Evolutionary conservation across 257 asterid species (phyloP).

Genomic region (Fraxinus pennsylvanica): DNA sequence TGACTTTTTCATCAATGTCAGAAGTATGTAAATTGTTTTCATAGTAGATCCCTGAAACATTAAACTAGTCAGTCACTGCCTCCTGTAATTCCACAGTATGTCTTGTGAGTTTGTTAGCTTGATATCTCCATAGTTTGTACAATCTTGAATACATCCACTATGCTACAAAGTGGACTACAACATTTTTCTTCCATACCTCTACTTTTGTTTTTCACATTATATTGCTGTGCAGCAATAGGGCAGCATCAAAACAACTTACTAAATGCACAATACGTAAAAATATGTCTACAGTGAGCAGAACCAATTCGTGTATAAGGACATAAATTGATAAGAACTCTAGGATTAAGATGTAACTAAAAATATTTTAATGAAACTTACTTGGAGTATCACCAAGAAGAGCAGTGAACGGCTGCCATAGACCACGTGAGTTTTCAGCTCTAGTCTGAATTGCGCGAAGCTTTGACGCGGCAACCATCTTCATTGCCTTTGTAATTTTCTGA

Average conservation of each 20-base stretch:
- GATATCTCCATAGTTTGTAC: neutral
- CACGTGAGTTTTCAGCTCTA: conserved; percentile 89
- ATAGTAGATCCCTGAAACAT: neutral
- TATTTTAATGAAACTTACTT: conserved; percentile 47
- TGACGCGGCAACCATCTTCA: conserved; percentile 99
- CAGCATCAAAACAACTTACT: neutral
- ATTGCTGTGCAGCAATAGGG: neutral
- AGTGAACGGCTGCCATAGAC: conserved; percentile 97
- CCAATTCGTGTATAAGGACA: neutral
- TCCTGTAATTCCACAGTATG: neutral
- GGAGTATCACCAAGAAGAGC: conserved; percentile 97
- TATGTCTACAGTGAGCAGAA: conserved; percentile 12
- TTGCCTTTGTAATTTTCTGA: conserved; percentile 82
- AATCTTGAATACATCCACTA: neutral
- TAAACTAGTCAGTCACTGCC: neutral
- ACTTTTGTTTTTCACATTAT: no score
- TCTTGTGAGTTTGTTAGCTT: neutral
- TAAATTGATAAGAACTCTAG: conserved; percentile 4
- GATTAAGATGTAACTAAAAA: neutral
- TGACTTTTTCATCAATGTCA: neutral
- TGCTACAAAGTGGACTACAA: neutral
- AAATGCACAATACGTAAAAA: neutral
- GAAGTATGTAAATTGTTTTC: neutral
- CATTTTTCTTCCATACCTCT: no score
- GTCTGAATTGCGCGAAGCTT: conserved; percentile 90